These are phyloP conservation scores for Epicoccum nigrum DNA, from an alignment of 2,329 filamentous ascomycete genomes.

Conservation along the genomic window DNA sequence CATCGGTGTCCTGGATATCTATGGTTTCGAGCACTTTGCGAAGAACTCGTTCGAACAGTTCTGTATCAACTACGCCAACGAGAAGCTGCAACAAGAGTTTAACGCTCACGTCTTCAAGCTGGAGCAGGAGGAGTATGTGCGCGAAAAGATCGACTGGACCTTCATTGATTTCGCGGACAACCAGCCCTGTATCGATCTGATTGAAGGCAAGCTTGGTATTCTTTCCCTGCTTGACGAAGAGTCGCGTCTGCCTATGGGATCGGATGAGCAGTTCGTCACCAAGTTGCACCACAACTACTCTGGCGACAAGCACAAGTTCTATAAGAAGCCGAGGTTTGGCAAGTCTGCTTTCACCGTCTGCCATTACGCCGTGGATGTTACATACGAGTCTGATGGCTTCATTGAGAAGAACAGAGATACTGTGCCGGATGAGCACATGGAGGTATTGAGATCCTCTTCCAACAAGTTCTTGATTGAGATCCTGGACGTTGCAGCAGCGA, in stretches of 20 bases:
- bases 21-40: slow-evolving; percentile 98
- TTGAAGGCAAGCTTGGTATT: slow-evolving; percentile 95
- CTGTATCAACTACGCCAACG: slow-evolving; percentile 99
- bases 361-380: slow-evolving; percentile 97
- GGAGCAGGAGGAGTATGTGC: slow-evolving; percentile 96
- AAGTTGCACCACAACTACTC: slow-evolving; percentile 96
- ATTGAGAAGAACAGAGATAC: slow-evolving; percentile 99
- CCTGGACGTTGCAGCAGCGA: slow-evolving; percentile 80
- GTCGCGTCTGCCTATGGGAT: slow-evolving; percentile 94
- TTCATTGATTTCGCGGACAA: slow-evolving; percentile 99
- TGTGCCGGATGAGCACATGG: slow-evolving; percentile 97
- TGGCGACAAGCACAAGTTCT: slow-evolving; percentile 90
- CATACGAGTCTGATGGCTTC: slow-evolving; percentile 98
- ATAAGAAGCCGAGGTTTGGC: slow-evolving; percentile 97
- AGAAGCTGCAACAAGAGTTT: slow-evolving; percentile 98
- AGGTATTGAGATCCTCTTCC: slow-evolving; percentile 80
- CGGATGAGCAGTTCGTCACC: slow-evolving; percentile 93
- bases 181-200: slow-evolving; percentile 97
- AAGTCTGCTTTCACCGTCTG: slow-evolving; percentile 98
- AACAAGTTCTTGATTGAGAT: slow-evolving; percentile 87
- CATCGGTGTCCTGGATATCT: slow-evolving; percentile 98
- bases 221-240: slow-evolving; percentile 94
- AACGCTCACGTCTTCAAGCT: slow-evolving; percentile 99
- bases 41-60: slow-evolving; percentile 99
- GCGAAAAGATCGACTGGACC: slow-evolving; percentile 97